These are phyloP conservation scores for Colletotrichum sp. DNA, from an alignment of 2,329 filamentous ascomycete genomes.

Conservation along the genomic window DNA sequence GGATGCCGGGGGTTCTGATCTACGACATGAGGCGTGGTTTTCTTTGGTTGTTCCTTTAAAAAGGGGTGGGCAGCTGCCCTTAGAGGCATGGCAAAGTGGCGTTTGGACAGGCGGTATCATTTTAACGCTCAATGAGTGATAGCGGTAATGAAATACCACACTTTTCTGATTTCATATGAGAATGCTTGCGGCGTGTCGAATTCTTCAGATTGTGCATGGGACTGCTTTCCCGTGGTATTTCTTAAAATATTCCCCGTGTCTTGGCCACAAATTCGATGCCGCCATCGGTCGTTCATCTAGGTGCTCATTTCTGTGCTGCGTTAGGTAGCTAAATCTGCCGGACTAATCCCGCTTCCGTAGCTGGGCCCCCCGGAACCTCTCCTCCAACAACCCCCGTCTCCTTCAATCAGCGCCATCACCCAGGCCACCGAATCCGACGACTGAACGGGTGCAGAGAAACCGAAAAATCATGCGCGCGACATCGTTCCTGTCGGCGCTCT, in stretches of 20 bases:
- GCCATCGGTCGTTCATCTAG: not conserved
- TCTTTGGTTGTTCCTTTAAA: constrained; percentile 5
- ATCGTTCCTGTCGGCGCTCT: constrained; percentile 46
- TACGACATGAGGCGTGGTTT: not conserved
- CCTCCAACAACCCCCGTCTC: not conserved
- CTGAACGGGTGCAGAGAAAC: not conserved
- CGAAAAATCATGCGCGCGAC: constrained; percentile 44
- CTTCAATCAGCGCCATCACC: not conserved
- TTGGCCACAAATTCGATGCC: not conserved
- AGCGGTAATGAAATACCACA: constrained; percentile 21
- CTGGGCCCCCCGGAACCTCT: not conserved
- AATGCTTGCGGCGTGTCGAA: not conserved
- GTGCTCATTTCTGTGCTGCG: not conserved
- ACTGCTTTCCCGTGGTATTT: not conserved
- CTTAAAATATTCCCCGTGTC: not conserved
- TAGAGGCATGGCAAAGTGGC: constrained; percentile 20
- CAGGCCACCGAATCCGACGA: not conserved
- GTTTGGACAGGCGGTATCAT: constrained; percentile 8
- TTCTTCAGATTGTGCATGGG: not conserved
- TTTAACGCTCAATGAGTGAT: constrained; percentile 12
- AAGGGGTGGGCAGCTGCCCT: constrained; percentile 14
- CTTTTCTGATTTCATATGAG: not conserved
- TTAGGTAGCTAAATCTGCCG: not conserved
- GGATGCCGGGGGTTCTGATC: not conserved
- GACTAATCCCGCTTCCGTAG: constrained; percentile 1